Evolutionary conservation across 768 basidiomycete genomes (phyloP).

Genomic region (Cantharellus cinnabarinus): DNA sequence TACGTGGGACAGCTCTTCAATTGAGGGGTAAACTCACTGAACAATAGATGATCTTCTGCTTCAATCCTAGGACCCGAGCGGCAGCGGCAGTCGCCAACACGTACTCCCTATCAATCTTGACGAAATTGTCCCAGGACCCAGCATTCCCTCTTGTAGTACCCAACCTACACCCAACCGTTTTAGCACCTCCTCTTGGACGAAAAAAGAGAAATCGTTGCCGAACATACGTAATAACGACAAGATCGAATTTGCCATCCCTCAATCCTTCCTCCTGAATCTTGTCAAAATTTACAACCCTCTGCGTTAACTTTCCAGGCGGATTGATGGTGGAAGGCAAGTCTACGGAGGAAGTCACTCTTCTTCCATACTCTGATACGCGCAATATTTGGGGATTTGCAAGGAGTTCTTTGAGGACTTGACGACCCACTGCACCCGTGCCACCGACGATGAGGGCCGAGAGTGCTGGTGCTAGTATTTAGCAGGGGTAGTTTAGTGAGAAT

Average conservation of each 20-base stretch:
- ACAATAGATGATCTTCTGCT: slow-evolving; percentile 48
- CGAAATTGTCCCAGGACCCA: slow-evolving; percentile 44
- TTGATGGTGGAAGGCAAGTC: slow-evolving; percentile 17
- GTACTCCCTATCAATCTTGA: slow-evolving; percentile 58
- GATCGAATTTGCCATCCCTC: slow-evolving; percentile 43
- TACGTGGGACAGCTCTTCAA: neutral
- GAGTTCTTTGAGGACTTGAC: slow-evolving; percentile 37
- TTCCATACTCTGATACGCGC: slow-evolving; percentile 48
- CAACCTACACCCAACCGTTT: slow-evolving; percentile 12
- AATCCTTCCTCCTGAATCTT: slow-evolving; percentile 32
- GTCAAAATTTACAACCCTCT: slow-evolving; percentile 50
- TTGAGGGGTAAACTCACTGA: slow-evolving; percentile 21
- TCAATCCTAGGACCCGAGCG: slow-evolving; percentile 27
- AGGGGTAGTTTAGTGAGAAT: neutral
- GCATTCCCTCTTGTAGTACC: slow-evolving; percentile 46
- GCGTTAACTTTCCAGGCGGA: slow-evolving; percentile 37
- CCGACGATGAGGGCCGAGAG: slow-evolving; percentile 50
- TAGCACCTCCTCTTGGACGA: slow-evolving; percentile 4
- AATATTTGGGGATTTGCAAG: slow-evolving; percentile 35
- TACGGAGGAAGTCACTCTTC: slow-evolving; percentile 28
- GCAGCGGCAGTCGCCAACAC: slow-evolving; percentile 51
- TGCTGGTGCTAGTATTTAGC: neutral
- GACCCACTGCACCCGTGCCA: slow-evolving; percentile 52
- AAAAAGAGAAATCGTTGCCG: slow-evolving; percentile 15
- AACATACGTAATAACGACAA: slow-evolving; percentile 39